Evolutionary conservation across 257 asterid species (phyloP), one percentile per base, ranked within the genome.

Genomic region (Solanum chiquidenum): DNA sequence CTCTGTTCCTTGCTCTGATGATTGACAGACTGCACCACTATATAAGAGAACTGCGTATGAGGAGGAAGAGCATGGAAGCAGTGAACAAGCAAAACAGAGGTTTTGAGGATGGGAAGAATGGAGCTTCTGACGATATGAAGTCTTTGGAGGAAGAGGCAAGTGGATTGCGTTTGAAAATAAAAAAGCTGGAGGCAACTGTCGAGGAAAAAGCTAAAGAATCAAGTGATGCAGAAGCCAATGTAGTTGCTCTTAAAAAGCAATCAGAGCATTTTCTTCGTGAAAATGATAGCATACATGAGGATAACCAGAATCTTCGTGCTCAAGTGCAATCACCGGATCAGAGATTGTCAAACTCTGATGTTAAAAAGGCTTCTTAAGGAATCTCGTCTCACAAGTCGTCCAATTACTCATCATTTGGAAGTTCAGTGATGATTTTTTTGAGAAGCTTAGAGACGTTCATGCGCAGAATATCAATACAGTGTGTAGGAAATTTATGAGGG

Each of bases 1-100:
- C 90, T 21, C 95, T 95, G 62, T 96, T 96, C 92, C 99, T 96
- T 21, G 96, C 89, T 18, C 91, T 96, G 83, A 94, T 95, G 97
- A 91, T 95, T 31, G 98, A 95, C 92, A 93, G 98, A 85, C 91
- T 96, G 73, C 99, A 94, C 91, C 94, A 96, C 68, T 96, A 95
- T 68, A 95, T 95, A 75, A 88, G 98, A 89, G 99, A 96, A 90
- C 95, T 96, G 83, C 91, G 97, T 49, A 77, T 93, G 9, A 90
- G 98, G 90, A 91, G 98, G 89, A 95, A 93, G 90, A 92, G 83
- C 87, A 89, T 91, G 93, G 99, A 95, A 89, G 93, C 93, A 29
- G 93, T 89, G 85, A 96, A 95, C 90, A 96, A 93, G 89, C 95
- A 94, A 52, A 93, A 90, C 88, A 93, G 94, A 79, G 88, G 87